Conservation (phyloP, 1,284 basidiomycete genomes). For the Clitocybe nebularis region DNA sequence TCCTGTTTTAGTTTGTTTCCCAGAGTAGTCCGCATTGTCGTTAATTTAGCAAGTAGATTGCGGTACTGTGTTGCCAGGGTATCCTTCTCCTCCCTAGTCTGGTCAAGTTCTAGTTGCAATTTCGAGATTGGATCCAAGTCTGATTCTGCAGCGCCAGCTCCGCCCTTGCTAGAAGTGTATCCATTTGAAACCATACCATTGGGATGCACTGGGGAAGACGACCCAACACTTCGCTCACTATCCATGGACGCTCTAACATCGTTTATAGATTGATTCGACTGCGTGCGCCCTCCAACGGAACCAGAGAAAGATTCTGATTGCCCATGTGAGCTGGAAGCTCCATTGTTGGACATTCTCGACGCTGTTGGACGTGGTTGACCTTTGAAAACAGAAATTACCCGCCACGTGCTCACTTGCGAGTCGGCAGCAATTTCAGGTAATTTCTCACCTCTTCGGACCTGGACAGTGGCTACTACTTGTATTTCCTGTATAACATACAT, state of each 20-base stretch:
- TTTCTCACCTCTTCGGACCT: conserved; percentile 1
- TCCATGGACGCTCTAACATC: conserved; percentile 30
- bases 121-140: conserved; percentile 44
- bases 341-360: conserved; percentile 17
- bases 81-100: conserved; percentile 80
- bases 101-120: conserved; percentile 56
- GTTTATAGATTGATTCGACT: conserved; percentile 11
- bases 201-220: conserved; percentile 21
- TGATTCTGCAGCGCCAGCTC: conserved; percentile 24
- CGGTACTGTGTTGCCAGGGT: conserved; percentile 81
- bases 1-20: conserved; percentile 96
- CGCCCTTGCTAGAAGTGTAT: conserved; percentile 20
- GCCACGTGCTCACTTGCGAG: conserved; percentile 11
- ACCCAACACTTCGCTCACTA: conserved; percentile 28
- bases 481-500: not conserved
- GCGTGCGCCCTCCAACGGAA: not conserved
- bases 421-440: not conserved
- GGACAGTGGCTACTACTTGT: not conserved
- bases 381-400: not conserved
- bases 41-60: conserved; percentile 83
- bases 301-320: conserved; percentile 15
- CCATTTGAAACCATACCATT: conserved; percentile 27
- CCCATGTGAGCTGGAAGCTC: conserved; percentile 7
- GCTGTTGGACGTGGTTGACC: conserved; percentile 5
- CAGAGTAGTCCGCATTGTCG: conserved; percentile 88